Evolutionary conservation across 495 filamentous ascomycete species (phyloP), one percentile per base, ranked within the genome.

Genomic region (Stereocaulon alpinum): DNA sequence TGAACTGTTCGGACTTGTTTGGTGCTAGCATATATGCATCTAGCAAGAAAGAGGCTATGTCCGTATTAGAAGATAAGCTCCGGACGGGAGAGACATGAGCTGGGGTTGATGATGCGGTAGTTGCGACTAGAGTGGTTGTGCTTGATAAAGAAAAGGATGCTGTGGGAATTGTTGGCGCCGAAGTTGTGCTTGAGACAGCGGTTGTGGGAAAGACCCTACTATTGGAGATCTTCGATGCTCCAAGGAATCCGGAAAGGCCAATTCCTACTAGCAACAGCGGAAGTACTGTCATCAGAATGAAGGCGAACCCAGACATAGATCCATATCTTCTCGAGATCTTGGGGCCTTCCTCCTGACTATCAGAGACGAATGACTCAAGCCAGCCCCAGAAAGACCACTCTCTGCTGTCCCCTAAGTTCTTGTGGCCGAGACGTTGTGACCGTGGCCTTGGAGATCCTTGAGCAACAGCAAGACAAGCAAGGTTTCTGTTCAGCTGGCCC

Each of bases 401-500:
- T 11, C 30, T 52, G 29, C 49, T 52, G 15, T 34, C 30, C 30
- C 9, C 34, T 52, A 32, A 37, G 2, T 34, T 20, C 18, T 4
- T 6, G 4, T 52, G 7, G 49, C 49, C 17, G 9, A 37, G 6
- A 5, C 14, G 9, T 52, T 18, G 49, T 30, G 30, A 11, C 1
- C 45, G 17, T 15, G 41, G 22, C 12, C 20, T 45, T 27, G 58
- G 54, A 12, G 30, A 27, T 40, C 50, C 50, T 40, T 40, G 58
- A 60, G 58, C 40, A 53, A 40, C 42, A 32, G 40, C 83, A 52
- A 91, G 70, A 43, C 80, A 85, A 54, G 86, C 85, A 51, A 91
- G 68, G 64, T 89, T 88, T 56, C 84, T 74, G 66, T 89, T 90
- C 67, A 91, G 79, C 65, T 91, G 87, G 32, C 81, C 71, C 24